Base-by-base conservation (phyloP, 495 filamentous ascomycete species). In the Aspergillus conjunctus region DNA sequence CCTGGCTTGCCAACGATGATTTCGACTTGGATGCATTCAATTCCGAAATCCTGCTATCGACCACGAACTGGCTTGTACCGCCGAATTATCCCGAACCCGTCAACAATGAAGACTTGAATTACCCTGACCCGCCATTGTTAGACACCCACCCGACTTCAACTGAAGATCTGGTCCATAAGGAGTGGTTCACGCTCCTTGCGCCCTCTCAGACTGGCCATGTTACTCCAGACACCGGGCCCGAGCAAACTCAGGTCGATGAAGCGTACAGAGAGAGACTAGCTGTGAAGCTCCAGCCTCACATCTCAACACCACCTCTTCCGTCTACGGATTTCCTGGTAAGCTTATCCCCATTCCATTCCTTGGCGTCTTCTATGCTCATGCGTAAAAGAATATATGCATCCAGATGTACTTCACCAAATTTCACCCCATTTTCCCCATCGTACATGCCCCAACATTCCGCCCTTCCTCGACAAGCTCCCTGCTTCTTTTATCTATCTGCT, bases 371-470 rank as follows among this genome's bases (percentile, higher is more conserved):
- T 20, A 6, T n/a, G n/a, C n/a, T n/a, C n/a, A 45, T 45, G 1
- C n/a, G n/a, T 1, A 20, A 30, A 10, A 67, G 64, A 73, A 73
- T 52, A 21, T 74, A 15, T 69, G 66, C 30, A 61, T 71, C n/a
- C 68, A 68, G 51, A 59, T 68, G 53, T 74, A 67, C 49, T 74
- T 74, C 51, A 71, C 70, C 0, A 37, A 52, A 18, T 74, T 71
- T 33, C 61, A 69, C 43, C 61, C 62, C 0, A 59, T 67, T 6
- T 74, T 74, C 46, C 72, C 72, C 0, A 54, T 74, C 37, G 59
- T 74, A 6, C 70, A 74, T 58, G 62, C 66, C 32, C 68, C 65
- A 10, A 74, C 71, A 21, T 74, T 74, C 58, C 62, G 66, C 21
- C 64, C 71, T 0, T 64, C 64, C 0, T 44, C 62, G 3, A 65